Base-by-base conservation (phyloP, 2,329 filamentous ascomycete species). In the Cladosporium sp. region DNA sequence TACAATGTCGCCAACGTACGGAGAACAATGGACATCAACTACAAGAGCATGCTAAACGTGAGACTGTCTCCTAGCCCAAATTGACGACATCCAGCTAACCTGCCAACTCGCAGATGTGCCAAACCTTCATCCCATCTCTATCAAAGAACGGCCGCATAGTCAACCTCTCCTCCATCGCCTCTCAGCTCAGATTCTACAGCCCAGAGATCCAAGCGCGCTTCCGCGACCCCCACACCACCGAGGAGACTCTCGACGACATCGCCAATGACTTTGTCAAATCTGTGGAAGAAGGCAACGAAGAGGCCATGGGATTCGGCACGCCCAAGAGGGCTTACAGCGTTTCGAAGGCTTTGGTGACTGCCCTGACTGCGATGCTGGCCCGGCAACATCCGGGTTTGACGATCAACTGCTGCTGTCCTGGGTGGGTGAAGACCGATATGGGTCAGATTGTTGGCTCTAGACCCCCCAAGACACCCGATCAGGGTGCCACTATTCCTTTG, bases 321-420 rank as follows among this genome's bases (percentile, higher is more conserved):
- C 57, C 61, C 3, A 52, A 51, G 8, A 60, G 61, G 32, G 57
- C 56, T 49, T 69, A 69, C 54, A 55, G 51, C 39, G 55, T 69
- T 38, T 63, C 64, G 40, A 70, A 69, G 55, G 61, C 65, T 12
- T 60, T 60, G n/a, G 52, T 68, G 19, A 66, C 65, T 19, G 62
- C 62, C 7, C 48, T 64, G 33, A 68, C 67, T 7, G 41, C 51
- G 3, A 58, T 68, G 33, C 57, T 69, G 13, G 62, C 65, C 3
- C 52, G 56, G 12, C 55, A 67, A 43, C 52, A 62, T 4, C 55
- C 60, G 3, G 55, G 53, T 1, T 12, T 67, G 15, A 45, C 62
- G 6, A 60, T 69, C 49, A 71, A 71, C 43, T 59, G 55, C 49
- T 70, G 67, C 43, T 69, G 66, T 59, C 66, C 67, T 8, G 68